Conservation (phyloP, 2,329 filamentous ascomycete genomes). For the Plenodomus lindquistii region DNA sequence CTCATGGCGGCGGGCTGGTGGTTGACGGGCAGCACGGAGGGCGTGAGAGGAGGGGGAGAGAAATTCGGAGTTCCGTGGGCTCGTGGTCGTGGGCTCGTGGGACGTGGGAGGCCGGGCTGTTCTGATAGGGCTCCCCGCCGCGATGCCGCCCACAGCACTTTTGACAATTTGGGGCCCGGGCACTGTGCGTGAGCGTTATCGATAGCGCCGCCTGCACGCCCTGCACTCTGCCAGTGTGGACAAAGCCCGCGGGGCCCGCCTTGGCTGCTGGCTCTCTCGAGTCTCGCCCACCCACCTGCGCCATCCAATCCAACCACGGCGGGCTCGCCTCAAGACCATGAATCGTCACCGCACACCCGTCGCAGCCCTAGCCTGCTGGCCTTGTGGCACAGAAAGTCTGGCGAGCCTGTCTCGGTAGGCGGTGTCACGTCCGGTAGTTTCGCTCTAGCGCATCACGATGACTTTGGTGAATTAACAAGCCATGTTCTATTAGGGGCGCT, state of each 20-base stretch:
- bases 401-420: slow-evolving; percentile 9
- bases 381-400: slow-evolving; percentile 1
- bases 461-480: slow-evolving; percentile 3
- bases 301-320: slow-evolving; percentile 3
- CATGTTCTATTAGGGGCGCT: slow-evolving; percentile 3
- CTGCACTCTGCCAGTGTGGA: not conserved
- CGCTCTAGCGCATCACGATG: slow-evolving; percentile 11
- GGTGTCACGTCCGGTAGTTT: slow-evolving; percentile 8
- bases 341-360: slow-evolving; percentile 1
- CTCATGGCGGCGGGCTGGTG: slow-evolving; percentile 21
- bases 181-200: slow-evolving; percentile 16
- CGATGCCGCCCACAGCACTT: slow-evolving; percentile 6
- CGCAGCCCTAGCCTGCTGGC: not conserved
- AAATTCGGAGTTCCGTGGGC: not conserved
- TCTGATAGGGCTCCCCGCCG: slow-evolving; percentile 18
- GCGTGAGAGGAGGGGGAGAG: too few relatives aligned
- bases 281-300: not conserved
- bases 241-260: slow-evolving; percentile 1
- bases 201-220: slow-evolving; percentile 9
- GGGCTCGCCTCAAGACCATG: not conserved
- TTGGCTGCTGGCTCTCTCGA: not conserved
- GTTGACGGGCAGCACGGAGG: slow-evolving; percentile 5
- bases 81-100: not conserved
- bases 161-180: not conserved
- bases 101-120: slow-evolving; percentile 6